Evolutionary conservation across 2,329 filamentous ascomycete genomes (phyloP).

Genomic region (Curvularia eragrostidis): DNA sequence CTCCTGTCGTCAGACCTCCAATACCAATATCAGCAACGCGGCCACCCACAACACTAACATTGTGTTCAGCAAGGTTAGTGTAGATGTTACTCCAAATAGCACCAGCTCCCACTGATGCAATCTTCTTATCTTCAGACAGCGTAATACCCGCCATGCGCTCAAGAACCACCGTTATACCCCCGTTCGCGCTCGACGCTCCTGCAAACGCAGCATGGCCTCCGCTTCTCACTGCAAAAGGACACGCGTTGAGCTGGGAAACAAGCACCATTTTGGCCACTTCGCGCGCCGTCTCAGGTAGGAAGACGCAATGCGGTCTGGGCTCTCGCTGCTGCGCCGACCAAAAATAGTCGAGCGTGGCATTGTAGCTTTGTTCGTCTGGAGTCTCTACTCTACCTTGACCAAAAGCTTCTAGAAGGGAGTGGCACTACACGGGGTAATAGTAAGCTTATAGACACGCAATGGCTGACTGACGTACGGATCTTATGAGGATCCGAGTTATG

Average conservation of each 20-base stretch:
- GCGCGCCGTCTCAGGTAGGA: constrained; percentile 27
- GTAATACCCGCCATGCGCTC: constrained; percentile 34
- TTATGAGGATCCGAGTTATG: too few species aligned
- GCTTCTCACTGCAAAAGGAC: constrained; percentile 52
- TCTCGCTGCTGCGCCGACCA: constrained; percentile 36
- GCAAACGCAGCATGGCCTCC: constrained; percentile 33
- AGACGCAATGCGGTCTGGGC: constrained; percentile 33
- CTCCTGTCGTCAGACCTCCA: constrained; percentile 27
- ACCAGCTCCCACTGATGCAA: constrained; percentile 38
- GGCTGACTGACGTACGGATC: too few species aligned
- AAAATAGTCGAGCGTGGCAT: constrained; percentile 25
- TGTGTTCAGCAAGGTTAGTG: constrained; percentile 28
- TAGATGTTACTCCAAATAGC: constrained; percentile 45
- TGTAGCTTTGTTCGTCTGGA: constrained; percentile 11
- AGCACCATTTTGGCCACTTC: constrained; percentile 31
- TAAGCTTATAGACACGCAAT: too few species aligned
- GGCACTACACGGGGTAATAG: too few species aligned
- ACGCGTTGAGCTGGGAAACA: constrained; percentile 30
- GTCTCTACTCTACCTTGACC: too few species aligned
- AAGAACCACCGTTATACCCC: constrained; percentile 38
- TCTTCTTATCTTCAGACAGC: constrained; percentile 27
- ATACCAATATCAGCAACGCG: constrained; percentile 38
- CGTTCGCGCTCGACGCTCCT: constrained; percentile 38
- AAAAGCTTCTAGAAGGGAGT: too few species aligned
- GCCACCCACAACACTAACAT: constrained; percentile 39